These are phyloP conservation scores for Pseudocercospora musae DNA, from an alignment of 2,329 filamentous ascomycete genomes.

Conservation along the genomic window DNA sequence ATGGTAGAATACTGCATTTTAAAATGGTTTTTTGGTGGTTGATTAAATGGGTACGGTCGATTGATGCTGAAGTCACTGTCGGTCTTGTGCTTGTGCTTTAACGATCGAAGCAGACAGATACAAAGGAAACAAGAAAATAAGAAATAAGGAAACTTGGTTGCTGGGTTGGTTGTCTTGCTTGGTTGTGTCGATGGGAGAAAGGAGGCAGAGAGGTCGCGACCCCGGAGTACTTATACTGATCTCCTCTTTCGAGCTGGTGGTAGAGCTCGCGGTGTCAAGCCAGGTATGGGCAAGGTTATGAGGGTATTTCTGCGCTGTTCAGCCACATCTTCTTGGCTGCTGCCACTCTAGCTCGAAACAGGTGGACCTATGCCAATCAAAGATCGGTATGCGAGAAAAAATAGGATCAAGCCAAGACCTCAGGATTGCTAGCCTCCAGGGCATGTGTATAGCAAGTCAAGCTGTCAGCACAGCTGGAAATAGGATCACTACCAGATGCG, in stretches of 20 bases:
- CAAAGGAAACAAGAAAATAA: constrained; percentile 3
- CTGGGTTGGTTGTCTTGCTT: background rate
- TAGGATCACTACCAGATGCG: background rate
- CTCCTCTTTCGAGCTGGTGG: background rate
- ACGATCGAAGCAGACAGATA: background rate
- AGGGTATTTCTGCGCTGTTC: background rate
- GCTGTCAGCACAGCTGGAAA: background rate
- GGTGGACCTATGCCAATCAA: background rate
- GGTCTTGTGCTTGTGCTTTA: background rate
- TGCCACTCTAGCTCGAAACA: background rate
- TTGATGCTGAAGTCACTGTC: background rate
- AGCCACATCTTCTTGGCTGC: background rate
- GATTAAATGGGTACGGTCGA: background rate
- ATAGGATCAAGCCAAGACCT: background rate
- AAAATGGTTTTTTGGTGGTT: constrained; percentile 3
- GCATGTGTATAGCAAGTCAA: background rate
- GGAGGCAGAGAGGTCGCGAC: background rate
- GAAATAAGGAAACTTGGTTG: constrained; percentile 6
- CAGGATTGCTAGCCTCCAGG: background rate
- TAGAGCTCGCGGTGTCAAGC: background rate
- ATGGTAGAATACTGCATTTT: constrained; percentile 22
- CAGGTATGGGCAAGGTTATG: background rate
- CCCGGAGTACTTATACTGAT: background rate
- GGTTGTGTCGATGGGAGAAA: constrained; percentile 1
- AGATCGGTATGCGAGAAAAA: background rate